Conservation (phyloP, 2,329 filamentous ascomycete genomes). For the Sporothrix sp. region DNA sequence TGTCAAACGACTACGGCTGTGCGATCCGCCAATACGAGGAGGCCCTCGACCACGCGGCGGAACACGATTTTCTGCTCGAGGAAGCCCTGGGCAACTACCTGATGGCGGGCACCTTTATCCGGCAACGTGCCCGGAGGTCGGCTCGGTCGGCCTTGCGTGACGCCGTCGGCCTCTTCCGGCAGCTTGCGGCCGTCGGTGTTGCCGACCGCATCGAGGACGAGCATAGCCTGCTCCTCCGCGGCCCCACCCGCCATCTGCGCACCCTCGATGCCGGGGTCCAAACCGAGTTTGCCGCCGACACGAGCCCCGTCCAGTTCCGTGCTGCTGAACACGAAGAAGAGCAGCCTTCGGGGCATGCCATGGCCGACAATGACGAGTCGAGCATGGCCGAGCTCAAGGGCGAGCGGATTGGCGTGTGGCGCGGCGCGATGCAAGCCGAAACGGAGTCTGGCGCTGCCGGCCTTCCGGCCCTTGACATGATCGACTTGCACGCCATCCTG, state of each 20-base stretch:
- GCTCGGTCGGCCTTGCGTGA: constrained; percentile 61
- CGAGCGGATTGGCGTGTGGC: constrained; percentile 53
- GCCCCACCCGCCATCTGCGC: constrained; percentile 47
- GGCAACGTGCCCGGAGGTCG: constrained; percentile 54
- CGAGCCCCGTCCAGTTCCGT: constrained; percentile 42
- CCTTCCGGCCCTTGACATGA: constrained; percentile 69
- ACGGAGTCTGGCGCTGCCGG: constrained; percentile 39
- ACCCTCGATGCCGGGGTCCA: constrained; percentile 57
- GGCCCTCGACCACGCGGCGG: constrained; percentile 60
- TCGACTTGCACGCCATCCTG: constrained; percentile 69
- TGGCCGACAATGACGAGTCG: constrained; percentile 27
- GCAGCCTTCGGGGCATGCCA: constrained; percentile 32
- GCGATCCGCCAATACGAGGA: constrained; percentile 59
- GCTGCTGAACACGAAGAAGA: constrained; percentile 35
- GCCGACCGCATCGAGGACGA: constrained; percentile 58
- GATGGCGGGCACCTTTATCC: constrained; percentile 61
- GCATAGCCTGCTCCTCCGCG: constrained; percentile 57
- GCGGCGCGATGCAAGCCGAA: constrained; percentile 49
- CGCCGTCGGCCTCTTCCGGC: constrained; percentile 56
- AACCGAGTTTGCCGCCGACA: constrained; percentile 54
- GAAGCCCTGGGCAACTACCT: constrained; percentile 65
- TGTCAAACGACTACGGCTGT: constrained; percentile 44
- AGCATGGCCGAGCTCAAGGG: constrained; percentile 42
- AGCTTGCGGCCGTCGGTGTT: constrained; percentile 59
- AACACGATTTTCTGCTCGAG: constrained; percentile 58